Evolutionary conservation across 352 stramenopile species (phyloP), one percentile per base, ranked within the genome.

Genomic region (Pythium plurisporium): DNA sequence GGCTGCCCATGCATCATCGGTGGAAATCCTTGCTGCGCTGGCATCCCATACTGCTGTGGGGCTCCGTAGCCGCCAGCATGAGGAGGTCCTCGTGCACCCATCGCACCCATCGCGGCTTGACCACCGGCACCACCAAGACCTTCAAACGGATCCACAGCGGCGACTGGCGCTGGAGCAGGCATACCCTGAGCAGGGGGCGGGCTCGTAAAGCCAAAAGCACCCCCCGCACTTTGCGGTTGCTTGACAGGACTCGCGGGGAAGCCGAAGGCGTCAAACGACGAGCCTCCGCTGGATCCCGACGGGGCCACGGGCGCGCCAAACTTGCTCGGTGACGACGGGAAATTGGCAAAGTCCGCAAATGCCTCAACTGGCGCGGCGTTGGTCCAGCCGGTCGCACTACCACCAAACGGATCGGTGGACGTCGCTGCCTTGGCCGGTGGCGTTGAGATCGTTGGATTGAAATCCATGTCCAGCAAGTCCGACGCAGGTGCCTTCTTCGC

Each of bases 341-440:
- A 89, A 31, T 68, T 82, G 5, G 76, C 74, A 62, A 91, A 91
- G 44, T 87, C 72, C 1, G 76, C 79, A 27, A 91, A 89, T 1
- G 64, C 61, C 10, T 69, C 74, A 0, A 72, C 26, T 27, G 62
- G 27, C 11, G 61, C 42, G 4, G 51, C 45, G 6, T 49, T 60
- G 7, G 69, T 50, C 51, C 60, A 68, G 23, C 53, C 53, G 45
- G 49, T 60, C 42, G 7, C 27, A 44, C 34, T 31, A 22, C 34
- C 49, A 47, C 34, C 49, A 19, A 68, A 68, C 17, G 53, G 30
- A 33, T 68, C 60, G 8, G 64, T 25, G 26, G 47, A 19, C 15
- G 62, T 31, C 36, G 26, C 48, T 10, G 38, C 38, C 19, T 44
- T 44, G 38, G 38, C 41, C 8, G 38, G 47, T 49, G 58, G 64